Percentiles rank a stretch among this genome's conserved stretches.
Conservation (phyloP, 169 alveolate species). For the Plasmodium vivax region DNA sequence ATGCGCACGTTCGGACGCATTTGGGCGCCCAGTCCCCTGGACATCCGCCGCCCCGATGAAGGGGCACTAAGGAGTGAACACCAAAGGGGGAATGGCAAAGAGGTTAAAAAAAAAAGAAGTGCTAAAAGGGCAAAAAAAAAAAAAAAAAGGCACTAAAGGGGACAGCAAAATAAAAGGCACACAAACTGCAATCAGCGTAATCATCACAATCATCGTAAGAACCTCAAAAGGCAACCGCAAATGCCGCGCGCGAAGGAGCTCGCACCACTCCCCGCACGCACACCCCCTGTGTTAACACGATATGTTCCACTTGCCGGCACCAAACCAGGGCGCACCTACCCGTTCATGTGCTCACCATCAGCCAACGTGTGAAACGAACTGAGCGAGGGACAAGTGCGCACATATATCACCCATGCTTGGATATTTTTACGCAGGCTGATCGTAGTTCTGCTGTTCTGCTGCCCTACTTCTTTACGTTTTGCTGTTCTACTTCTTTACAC, state of each 20-base stretch:
- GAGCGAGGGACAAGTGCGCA: not conserved
- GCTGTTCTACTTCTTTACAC: not conserved
- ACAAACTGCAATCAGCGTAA: not conserved
- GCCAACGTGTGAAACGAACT: not conserved
- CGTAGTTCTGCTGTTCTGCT: too few relatives aligned
- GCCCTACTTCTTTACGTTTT: not conserved
- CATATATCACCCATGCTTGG: not conserved
- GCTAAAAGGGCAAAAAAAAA: not conserved
- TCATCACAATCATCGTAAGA: not conserved
- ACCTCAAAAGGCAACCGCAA: not conserved
- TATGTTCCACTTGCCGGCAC: not conserved
- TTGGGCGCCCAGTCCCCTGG: not conserved
- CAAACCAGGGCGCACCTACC: not conserved
- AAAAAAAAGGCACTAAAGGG: not conserved
- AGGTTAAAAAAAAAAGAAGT: not conserved
- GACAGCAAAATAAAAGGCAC: not conserved
- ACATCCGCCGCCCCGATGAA: not conserved
- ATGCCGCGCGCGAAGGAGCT: not conserved
- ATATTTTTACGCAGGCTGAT: not conserved
- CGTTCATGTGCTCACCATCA: not conserved
- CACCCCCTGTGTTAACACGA: not conserved
- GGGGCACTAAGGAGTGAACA: not conserved
- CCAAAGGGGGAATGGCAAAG: not conserved
- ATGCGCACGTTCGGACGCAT: not conserved
- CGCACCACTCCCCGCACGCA: not conserved